phyloP scores from a whole-genome alignment of 2,329 filamentous ascomycete genomes.

The Colletotrichum musae region DNA sequence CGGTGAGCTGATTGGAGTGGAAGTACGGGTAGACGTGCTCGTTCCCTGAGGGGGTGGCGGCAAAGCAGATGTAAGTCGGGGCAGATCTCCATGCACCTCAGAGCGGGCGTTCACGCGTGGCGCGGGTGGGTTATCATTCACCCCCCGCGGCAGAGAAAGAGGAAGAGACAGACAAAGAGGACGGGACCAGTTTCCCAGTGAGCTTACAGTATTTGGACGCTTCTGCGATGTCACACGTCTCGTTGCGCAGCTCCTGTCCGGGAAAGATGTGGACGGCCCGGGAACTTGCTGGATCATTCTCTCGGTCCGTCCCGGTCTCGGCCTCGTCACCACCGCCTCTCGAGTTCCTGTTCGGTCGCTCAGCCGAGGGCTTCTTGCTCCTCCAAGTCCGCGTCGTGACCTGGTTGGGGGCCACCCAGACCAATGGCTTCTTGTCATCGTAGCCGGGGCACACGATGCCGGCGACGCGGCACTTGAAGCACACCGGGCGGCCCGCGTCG shows the following conservation, averaged over 20 bases:
- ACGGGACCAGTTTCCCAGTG: too few relatives aligned
- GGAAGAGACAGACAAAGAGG: too few relatives aligned
- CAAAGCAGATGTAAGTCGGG: neutral
- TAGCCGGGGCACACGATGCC: slow-evolving; percentile 4
- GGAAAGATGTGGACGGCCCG: slow-evolving; percentile 13
- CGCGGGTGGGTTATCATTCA: too few relatives aligned
- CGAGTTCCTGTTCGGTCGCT: neutral
- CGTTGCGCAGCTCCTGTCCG: slow-evolving; percentile 8
- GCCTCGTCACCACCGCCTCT: neutral
- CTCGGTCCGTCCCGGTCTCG: too few relatives aligned
- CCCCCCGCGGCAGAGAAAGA: too few relatives aligned
- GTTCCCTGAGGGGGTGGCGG: slow-evolving; percentile 14
- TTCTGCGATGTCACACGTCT: slow-evolving; percentile 34
- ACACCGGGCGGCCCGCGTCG: neutral
- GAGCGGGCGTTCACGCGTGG: too few relatives aligned
- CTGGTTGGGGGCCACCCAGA: slow-evolving; percentile 49
- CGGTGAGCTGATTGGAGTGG: slow-evolving; percentile 11
- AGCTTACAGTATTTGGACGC: slow-evolving; percentile 34
- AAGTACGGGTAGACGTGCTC: slow-evolving; percentile 16
- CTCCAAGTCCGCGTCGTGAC: slow-evolving; percentile 10
- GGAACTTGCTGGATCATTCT: neutral
- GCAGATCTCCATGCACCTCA: neutral
- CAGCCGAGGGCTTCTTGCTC: neutral
- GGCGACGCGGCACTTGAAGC: neutral
- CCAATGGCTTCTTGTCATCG: slow-evolving; percentile 49